Base-by-base conservation (phyloP, 2,329 filamentous ascomycete genomes). In the Zymoseptoria tritici region DNA sequence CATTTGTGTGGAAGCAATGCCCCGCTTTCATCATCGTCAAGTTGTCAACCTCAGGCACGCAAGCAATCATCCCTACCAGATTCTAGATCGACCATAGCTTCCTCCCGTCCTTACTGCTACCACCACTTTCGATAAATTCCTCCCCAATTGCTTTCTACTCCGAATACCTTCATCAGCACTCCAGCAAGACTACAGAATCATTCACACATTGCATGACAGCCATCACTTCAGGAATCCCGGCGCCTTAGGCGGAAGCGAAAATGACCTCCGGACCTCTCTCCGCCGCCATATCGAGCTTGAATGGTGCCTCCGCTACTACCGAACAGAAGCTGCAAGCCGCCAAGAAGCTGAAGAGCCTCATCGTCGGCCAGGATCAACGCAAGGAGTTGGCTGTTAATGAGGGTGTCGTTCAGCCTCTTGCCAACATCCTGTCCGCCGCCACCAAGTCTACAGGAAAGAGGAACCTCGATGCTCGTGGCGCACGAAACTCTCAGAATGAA, bases 311-410 rank as follows among this genome's bases (percentile, higher is more conserved):
- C 21, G 56, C 61, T 6, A 29, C 65, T 7, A 46, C 74, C 55
- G 71, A 74, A n/a, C 77, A 78, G 62, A 70, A 79, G 49, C 77
- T 80, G 24, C 83, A 86, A 55, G 80, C 97, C 52, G 61, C 60
- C 3, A 85, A 86, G 65, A 79, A 81, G 50, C 78, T 99, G 29
- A 97, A 96, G 78, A 94, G 96, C 74, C 89, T 94, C 64, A 83
- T 96, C 54, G 85, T 96, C 61, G 94, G 94, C 22, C 91, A 97
- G 74, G 82, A 88, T 36, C 86, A 93, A 73, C 87, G 87, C 73
- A 99, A 99, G 76, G 88, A 93, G 75, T 76, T 84, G 59, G 92
- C 87, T 79, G 81, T 97, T 49, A 80, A 79, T 60, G 77, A 84
- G 57, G 92, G 92, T 19, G 79, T 90, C 26, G 75, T 94, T 53